Percentiles rank a stretch among this genome's conserved stretches.
Conservation (phyloP, 805 yeast species). For the Monosporozyma servazzii region DNA sequence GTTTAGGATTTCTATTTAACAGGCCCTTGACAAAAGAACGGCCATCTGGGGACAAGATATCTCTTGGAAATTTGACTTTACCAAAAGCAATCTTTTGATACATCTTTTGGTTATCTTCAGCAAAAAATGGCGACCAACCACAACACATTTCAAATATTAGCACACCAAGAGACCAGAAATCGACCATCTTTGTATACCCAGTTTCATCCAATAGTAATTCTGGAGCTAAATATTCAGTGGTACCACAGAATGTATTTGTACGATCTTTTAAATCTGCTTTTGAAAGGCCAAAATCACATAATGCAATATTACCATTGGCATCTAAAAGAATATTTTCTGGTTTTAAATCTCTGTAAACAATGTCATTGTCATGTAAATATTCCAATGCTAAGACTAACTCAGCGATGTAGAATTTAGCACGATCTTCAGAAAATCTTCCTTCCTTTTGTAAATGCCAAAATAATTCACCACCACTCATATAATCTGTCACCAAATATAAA, state of each 20-base stretch:
- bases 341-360: constrained; percentile 92
- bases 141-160: constrained; percentile 98
- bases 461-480: constrained; percentile 96
- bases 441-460: constrained; percentile 96
- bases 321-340: constrained; percentile 94
- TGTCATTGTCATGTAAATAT: constrained; percentile 89
- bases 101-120: constrained; percentile 97
- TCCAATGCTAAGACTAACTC: constrained; percentile 89
- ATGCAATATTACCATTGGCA: constrained; percentile 94
- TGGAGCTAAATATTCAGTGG: constrained; percentile 96
- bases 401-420: constrained; percentile 96
- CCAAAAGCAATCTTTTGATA: constrained; percentile 98
- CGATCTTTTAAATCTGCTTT: constrained; percentile 87
- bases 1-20: constrained; percentile 90
- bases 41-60: constrained; percentile 86
- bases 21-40: constrained; percentile 92
- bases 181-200: constrained; percentile 98
- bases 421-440: constrained; percentile 83
- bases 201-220: constrained; percentile 91
- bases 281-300: constrained; percentile 94
- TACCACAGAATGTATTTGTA: constrained; percentile 95
- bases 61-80: constrained; percentile 94
- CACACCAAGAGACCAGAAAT: constrained; percentile 97
- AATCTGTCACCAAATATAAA: constrained; percentile 88
- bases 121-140: constrained; percentile 99